Base-by-base conservation (phyloP, 768 basidiomycete genomes). In the Gautieria morchelliformis region DNA sequence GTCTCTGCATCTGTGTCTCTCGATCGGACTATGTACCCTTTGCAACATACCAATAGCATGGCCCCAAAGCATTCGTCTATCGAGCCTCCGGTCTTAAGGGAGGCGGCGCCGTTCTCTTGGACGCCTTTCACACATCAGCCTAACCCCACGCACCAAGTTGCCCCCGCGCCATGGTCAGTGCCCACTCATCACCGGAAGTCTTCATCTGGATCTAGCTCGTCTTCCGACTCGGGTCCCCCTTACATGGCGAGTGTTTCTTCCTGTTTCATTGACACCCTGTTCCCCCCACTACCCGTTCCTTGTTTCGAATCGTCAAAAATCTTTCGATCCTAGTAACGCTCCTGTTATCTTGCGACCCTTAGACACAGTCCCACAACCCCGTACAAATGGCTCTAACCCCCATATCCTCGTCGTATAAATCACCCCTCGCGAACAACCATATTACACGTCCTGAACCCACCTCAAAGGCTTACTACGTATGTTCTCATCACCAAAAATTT, bases 301-400 rank as follows among this genome's bases (percentile, higher is more conserved):
- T 22, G n/a, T 49, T 55, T 55, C 20, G 12, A 22, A 55, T 40
- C 53, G 39, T 55, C 15, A 57, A 22, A 49, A 50, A 32, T 19
- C 30, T 37, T 30, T 57, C 46, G 56, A 57, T 57, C 56, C 56
- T 57, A 57, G 56, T 57, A 57, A 57, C 56, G 46, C 35, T 37
- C 20, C 35, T 40, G 24, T 57, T 57, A 27, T 57, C 32, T 35
- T 17, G 41, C 17, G 41, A 40, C 48, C 35, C 20, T n/a, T 35
- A 57, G 56, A 50, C 48, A 48, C 56, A 32, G 35, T 17, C 30
- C 10, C 56, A 48, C 24, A 35, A 32, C 4, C 27, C 24, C 24
- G 32, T 35, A 9, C 53, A 22, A 45, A 42, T 55, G n/a, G 12
- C 46, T 14, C 32, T 33, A 19, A 33, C 47, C 2, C 30, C 30